Percentiles rank a stretch among this genome's conserved stretches.
Evolutionary conservation across 257 asterid genomes (phyloP).

Genomic region (Penstemon davidsonii): DNA sequence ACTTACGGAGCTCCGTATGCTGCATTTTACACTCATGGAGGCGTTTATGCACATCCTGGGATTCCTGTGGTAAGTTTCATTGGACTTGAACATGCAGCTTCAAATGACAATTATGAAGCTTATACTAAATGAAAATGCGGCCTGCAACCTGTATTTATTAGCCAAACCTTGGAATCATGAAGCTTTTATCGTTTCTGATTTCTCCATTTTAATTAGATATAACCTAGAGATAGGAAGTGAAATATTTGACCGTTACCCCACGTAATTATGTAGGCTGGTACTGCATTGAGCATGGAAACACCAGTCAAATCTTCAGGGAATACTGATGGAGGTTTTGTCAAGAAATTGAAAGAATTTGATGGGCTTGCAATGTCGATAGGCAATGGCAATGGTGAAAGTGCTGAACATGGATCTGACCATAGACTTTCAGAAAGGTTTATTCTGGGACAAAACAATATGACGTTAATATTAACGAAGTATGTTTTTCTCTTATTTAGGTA

Average conservation of each 20-base stretch:
- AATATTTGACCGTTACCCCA: slow-evolving; percentile 16
- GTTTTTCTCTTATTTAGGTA: slow-evolving; percentile 1
- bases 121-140: neutral
- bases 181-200: neutral
- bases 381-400: slow-evolving; percentile 55
- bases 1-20: slow-evolving; percentile 91
- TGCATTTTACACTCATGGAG: slow-evolving; percentile 85
- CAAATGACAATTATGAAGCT: neutral
- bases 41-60: slow-evolving; percentile 85
- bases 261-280: slow-evolving; percentile 56
- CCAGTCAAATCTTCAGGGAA: slow-evolving; percentile 63
- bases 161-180: neutral
- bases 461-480: neutral
- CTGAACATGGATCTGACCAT: slow-evolving; percentile 62
- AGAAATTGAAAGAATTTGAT: slow-evolving; percentile 75
- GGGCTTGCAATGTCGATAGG: slow-evolving; percentile 88
- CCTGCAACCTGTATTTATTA: neutral
- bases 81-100: neutral
- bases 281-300: slow-evolving; percentile 59
- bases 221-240: neutral
- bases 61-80: slow-evolving; percentile 71
- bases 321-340: slow-evolving; percentile 56
- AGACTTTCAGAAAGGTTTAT: slow-evolving; percentile 72
- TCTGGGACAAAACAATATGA: slow-evolving; percentile 5
- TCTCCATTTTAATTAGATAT: neutral